Conservation (phyloP, 2,329 filamentous ascomycete genomes). For the Pyrenochaeta sp. region DNA sequence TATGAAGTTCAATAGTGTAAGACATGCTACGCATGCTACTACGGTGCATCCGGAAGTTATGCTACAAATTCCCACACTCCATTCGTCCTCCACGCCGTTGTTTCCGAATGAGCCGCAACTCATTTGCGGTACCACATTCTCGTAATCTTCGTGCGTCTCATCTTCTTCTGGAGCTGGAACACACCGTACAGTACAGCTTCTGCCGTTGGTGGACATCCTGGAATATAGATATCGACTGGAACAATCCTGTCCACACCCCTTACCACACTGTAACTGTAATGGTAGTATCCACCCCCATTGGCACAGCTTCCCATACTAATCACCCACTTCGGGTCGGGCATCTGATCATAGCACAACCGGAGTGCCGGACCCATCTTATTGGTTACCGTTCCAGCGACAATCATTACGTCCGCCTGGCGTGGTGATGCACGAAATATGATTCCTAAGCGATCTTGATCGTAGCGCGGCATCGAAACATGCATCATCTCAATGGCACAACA, state of each 20-base stretch:
- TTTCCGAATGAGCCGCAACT: too few species aligned
- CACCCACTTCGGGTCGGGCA: conserved; percentile 89
- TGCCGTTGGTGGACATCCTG: conserved; percentile 70
- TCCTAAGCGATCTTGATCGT: conserved; percentile 85
- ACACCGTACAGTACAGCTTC: conserved; percentile 65
- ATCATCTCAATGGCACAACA: conserved; percentile 94
- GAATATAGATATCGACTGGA: conserved; percentile 80
- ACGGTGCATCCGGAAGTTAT: too few species aligned
- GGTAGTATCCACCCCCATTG: conserved; percentile 83
- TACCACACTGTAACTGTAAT: conserved; percentile 80
- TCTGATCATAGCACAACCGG: conserved; percentile 89
- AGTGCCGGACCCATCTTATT: conserved; percentile 94
- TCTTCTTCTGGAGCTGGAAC: conserved; percentile 79
- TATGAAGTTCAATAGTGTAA: too few species aligned
- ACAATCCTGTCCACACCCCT: conserved; percentile 78
- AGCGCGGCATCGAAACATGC: conserved; percentile 84
- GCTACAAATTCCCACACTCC: too few species aligned
- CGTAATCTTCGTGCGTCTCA: conserved; percentile 63
- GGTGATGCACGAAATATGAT: conserved; percentile 90
- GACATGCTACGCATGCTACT: too few species aligned
- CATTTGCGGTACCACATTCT: conserved; percentile 64
- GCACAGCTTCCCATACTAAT: conserved; percentile 83
- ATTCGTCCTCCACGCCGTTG: too few species aligned
- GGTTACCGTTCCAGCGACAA: conserved; percentile 89
- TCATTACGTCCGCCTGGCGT: conserved; percentile 90